Evolutionary conservation across 2,329 filamentous ascomycete genomes (phyloP).

Genomic region (Exophiala spinifera): DNA sequence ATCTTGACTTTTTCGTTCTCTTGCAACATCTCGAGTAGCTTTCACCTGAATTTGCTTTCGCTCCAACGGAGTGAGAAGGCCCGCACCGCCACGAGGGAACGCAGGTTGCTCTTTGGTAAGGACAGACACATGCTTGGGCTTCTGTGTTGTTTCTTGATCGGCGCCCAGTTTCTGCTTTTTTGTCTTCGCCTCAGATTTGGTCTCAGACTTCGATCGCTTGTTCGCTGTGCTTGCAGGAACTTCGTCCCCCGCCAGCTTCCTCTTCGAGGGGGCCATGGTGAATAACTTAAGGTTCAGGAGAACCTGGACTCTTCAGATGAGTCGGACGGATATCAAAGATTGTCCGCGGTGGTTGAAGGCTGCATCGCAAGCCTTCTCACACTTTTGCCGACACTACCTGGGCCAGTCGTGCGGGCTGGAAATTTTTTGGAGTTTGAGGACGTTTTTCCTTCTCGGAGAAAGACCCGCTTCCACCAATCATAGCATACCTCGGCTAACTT

Average conservation of each 20-base stretch:
- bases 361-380: too few relatives aligned
- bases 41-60: conserved; percentile 95
- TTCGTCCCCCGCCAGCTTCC: conserved; percentile 19
- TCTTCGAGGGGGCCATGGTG: conserved; percentile 25
- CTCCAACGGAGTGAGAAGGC: conserved; percentile 85
- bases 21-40: conserved; percentile 85
- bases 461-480: neutral
- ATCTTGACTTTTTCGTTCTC: conserved; percentile 64
- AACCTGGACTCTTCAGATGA: too few relatives aligned
- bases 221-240: conserved; percentile 4
- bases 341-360: neutral
- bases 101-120: conserved; percentile 70
- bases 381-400: neutral
- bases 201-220: conserved; percentile 15
- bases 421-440: conserved; percentile 8
- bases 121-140: conserved; percentile 23
- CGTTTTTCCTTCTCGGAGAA: neutral
- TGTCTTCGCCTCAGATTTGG: conserved; percentile 7
- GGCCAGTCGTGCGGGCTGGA: neutral
- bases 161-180: neutral
- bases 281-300: neutral
- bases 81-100: conserved; percentile 90
- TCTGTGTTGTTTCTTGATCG: conserved; percentile 8
- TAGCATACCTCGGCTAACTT: neutral
- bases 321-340: neutral